Evolutionary conservation across 2,329 filamentous ascomycete genomes (phyloP).

Genomic region (Mycosphaerella sp.): DNA sequence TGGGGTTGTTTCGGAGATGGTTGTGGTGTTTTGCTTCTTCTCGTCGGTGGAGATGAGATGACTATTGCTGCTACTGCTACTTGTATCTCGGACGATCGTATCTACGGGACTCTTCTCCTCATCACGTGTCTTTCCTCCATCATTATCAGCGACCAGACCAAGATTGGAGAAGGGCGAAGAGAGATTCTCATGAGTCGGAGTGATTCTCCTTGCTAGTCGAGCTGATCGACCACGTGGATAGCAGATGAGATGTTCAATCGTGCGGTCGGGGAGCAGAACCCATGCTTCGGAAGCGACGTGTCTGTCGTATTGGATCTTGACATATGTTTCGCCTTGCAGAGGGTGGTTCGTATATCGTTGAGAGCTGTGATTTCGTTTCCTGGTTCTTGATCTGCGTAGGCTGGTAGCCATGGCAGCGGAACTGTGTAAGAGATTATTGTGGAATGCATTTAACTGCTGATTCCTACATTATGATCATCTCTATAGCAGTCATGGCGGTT

Average conservation of each 20-base stretch:
- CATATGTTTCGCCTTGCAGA: neutral
- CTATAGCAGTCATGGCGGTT: too few relatives aligned
- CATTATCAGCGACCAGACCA: too few relatives aligned
- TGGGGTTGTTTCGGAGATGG: too few relatives aligned
- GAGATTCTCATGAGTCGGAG: neutral
- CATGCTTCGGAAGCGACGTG: neutral
- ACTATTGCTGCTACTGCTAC: too few relatives aligned
- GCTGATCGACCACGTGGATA: neutral
- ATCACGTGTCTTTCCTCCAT: too few relatives aligned
- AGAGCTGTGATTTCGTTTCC: neutral
- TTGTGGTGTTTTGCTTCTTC: too few relatives aligned
- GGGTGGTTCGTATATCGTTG: neutral
- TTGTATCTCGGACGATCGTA: too few relatives aligned
- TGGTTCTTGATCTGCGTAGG: neutral
- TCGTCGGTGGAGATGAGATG: too few relatives aligned
- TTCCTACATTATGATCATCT: too few relatives aligned
- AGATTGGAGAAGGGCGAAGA: neutral
- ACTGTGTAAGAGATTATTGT: neutral
- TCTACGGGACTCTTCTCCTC: too few relatives aligned
- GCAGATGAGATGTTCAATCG: slow-evolving; percentile 2
- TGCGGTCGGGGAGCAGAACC: slow-evolving; percentile 2
- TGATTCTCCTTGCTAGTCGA: neutral
- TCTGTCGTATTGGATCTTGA: slow-evolving; percentile 4
- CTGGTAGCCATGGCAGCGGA: neutral
- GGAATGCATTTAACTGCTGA: too few relatives aligned